Evolutionary conservation across 176 grass and related monocot species (phyloP).

Genomic region (Pontederia crassipes): DNA sequence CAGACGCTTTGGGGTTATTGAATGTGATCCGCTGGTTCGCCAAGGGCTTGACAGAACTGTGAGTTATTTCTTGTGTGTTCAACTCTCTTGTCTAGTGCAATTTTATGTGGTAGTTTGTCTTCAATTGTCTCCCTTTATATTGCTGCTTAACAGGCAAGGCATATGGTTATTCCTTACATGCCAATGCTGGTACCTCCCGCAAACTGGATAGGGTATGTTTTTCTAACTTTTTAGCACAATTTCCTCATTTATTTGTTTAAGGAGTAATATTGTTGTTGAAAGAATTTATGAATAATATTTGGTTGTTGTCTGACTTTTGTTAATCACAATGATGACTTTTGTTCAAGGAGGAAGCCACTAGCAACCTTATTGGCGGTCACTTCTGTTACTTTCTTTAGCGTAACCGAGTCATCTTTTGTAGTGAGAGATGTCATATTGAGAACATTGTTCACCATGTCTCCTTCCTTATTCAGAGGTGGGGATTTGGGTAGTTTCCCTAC

Average conservation of each 20-base stretch:
- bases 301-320: not conserved
- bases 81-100: slow-evolving; percentile 22
- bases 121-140: not conserved
- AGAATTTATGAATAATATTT: too few relatives aligned
- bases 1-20: slow-evolving; percentile 81
- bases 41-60: slow-evolving; percentile 94
- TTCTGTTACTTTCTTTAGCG: too few relatives aligned
- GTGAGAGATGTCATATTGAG: too few relatives aligned
- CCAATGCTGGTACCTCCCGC: slow-evolving; percentile 93
- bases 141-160: slow-evolving; percentile 66
- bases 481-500: too few relatives aligned
- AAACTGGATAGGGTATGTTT: slow-evolving; percentile 67
- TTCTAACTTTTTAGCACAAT: not conserved
- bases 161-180: slow-evolving; percentile 95
- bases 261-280: too few relatives aligned
- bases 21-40: slow-evolving; percentile 78
- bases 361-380: too few relatives aligned
- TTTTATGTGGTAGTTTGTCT: slow-evolving; percentile 1
- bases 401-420: too few relatives aligned
- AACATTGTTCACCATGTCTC: too few relatives aligned
- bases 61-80: slow-evolving; percentile 29
- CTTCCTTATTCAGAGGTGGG: too few relatives aligned
- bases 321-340: not conserved
- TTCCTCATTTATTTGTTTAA: not conserved
- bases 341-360: too few relatives aligned